Percentiles rank a stretch among this genome's conserved stretches.
These are phyloP conservation scores for Arthrobotrys musiformis DNA, from an alignment of 2,329 filamentous ascomycete species.

Conservation along the genomic window DNA sequence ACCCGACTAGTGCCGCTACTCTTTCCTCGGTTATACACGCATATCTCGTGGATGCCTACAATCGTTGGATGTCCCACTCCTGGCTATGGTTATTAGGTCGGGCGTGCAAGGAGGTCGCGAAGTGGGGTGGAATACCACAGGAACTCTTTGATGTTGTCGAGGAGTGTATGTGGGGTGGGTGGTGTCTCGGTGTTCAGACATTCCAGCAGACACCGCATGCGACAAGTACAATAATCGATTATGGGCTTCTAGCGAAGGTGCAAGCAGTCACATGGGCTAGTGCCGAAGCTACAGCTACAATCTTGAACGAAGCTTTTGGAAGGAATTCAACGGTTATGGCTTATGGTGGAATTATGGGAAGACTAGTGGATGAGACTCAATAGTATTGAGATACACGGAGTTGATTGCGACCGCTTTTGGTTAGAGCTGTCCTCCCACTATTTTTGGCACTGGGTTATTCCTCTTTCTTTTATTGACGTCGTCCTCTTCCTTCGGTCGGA, in stretches of 20 bases:
- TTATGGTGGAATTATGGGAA: slow-evolving; percentile 46
- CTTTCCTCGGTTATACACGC: slow-evolving; percentile 42
- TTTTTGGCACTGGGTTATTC: not conserved
- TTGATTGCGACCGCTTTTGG: not conserved
- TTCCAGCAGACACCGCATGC: slow-evolving; percentile 31
- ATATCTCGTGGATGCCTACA: slow-evolving; percentile 48
- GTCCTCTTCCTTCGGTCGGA: not conserved
- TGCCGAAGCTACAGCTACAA: slow-evolving; percentile 46
- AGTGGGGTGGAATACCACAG: slow-evolving; percentile 51
- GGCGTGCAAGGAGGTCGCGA: slow-evolving; percentile 41
- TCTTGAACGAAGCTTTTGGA: slow-evolving; percentile 46
- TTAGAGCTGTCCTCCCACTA: not conserved
- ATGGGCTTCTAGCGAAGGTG: slow-evolving; percentile 36
- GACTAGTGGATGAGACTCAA: slow-evolving; percentile 50
- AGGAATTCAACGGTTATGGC: slow-evolving; percentile 51
- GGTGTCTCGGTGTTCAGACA: slow-evolving; percentile 49
- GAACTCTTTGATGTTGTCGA: slow-evolving; percentile 48
- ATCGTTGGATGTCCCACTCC: slow-evolving; percentile 51
- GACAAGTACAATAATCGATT: slow-evolving; percentile 35
- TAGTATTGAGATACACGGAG: slow-evolving; percentile 3
- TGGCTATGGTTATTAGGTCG: slow-evolving; percentile 50
- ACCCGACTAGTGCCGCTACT: slow-evolving; percentile 39
- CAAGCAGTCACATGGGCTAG: slow-evolving; percentile 55
- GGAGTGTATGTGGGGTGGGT: slow-evolving; percentile 52
- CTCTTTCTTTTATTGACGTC: not conserved